phyloP scores from a whole-genome alignment of 1,139 yeast genomes.

The Candida labiduridarum region DNA sequence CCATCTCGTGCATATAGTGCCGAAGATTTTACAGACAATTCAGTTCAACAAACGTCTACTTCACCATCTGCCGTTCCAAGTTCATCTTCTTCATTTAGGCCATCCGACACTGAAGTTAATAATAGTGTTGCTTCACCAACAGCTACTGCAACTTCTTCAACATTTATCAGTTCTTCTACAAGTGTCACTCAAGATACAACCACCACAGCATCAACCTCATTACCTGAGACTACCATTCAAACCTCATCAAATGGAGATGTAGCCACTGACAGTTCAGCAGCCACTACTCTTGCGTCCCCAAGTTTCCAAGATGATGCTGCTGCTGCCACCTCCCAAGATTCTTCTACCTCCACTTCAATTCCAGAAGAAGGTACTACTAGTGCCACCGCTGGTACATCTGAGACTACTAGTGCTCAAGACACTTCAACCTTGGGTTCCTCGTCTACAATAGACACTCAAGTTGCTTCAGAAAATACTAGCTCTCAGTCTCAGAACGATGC shows the following conservation, averaged over 20 bases:
- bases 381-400: background rate
- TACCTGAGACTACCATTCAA: slow-evolving; percentile 1
- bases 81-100: slow-evolving; percentile 3
- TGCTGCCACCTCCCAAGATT: background rate
- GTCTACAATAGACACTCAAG: background rate
- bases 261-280: background rate
- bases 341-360: background rate
- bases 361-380: slow-evolving; percentile 4
- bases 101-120: background rate
- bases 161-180: slow-evolving; percentile 7
- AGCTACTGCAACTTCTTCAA: slow-evolving; percentile 3
- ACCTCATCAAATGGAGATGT: slow-evolving; percentile 1
- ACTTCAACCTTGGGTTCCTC: background rate
- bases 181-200: slow-evolving; percentile 6
- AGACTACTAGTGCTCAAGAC: background rate
- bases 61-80: background rate
- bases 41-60: slow-evolving; percentile 2
- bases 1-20: background rate
- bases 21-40: slow-evolving; percentile 2
- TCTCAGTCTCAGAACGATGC: background rate
- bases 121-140: slow-evolving; percentile 6
- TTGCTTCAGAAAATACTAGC: background rate
- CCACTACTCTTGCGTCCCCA: background rate
- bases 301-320: background rate
- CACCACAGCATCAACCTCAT: slow-evolving; percentile 5